Percentiles rank a stretch among this genome's conserved stretches.
These are phyloP conservation scores for Pyrus hybrid DNA, from an alignment of 331 rosid species.

Conservation along the genomic window DNA sequence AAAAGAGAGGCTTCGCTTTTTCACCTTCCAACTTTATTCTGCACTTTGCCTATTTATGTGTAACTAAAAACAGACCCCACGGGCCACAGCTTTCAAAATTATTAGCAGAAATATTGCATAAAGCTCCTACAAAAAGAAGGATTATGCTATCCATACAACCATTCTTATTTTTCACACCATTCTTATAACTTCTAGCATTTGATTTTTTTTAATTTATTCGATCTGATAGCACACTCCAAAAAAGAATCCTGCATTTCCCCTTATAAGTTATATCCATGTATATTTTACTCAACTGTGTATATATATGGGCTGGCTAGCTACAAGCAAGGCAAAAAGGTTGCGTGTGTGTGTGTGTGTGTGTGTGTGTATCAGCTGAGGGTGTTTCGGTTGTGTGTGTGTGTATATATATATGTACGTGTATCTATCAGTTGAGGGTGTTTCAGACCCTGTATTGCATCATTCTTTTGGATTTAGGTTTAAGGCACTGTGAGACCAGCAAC, in stretches of 20 bases:
- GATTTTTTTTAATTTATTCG: no score
- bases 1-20: not conserved
- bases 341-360: not conserved
- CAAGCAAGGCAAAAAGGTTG: not conserved
- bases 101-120: not conserved
- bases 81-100: not conserved
- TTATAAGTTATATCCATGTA: not conserved
- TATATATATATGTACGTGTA: no score
- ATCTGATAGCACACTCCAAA: no score
- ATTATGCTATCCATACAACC: no score
- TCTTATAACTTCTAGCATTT: no score
- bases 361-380: not conserved
- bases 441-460: not conserved
- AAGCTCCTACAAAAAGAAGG: not conserved
- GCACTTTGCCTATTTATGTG: conserved; percentile 28
- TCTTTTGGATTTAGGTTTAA: not conserved
- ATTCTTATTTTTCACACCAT: no score
- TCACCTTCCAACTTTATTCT: conserved; percentile 28
- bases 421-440: not conserved
- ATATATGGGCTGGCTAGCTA: not conserved
- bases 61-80: not conserved
- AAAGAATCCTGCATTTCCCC: not conserved
- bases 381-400: no score
- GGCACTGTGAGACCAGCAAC: not conserved
- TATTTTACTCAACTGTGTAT: not conserved